phyloP scores from a whole-genome alignment of 176 grass and related monocot genomes.

The Bonia amplexicaulis region DNA sequence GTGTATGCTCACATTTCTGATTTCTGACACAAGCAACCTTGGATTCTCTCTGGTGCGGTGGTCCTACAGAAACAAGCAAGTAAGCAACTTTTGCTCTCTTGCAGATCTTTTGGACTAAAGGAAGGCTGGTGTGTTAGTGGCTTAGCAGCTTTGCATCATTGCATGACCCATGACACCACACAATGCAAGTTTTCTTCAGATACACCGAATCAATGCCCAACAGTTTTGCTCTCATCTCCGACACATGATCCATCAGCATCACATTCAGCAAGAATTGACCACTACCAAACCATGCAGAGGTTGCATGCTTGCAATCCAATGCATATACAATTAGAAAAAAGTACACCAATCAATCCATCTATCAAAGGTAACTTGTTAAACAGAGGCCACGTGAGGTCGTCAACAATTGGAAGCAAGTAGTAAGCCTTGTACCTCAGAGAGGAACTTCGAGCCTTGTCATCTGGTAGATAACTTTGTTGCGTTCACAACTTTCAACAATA shows the following conservation, averaged over 20 bases:
- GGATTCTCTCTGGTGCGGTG: conserved; percentile 4
- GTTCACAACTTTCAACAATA: no score
- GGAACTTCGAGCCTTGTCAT: no score
- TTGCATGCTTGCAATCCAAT: neutral
- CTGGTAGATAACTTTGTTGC: no score
- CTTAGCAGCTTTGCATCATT: conserved; percentile 23
- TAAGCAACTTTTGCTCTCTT: neutral
- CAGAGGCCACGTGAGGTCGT: no score
- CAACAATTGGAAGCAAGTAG: no score
- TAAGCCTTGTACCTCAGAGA: no score
- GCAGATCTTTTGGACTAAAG: neutral
- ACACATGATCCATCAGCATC: neutral
- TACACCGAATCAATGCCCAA: neutral
- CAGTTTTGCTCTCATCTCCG: neutral
- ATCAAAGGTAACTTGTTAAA: neutral
- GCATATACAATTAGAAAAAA: neutral
- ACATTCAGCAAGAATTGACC: neutral
- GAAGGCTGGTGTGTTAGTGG: conserved; percentile 8
- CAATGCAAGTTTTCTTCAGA: neutral
- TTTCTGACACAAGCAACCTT: conserved; percentile 3
- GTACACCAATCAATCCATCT: neutral
- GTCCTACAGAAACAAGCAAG: neutral
- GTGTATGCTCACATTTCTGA: neutral
- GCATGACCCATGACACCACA: neutral
- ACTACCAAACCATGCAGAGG: neutral